These are phyloP conservation scores for Plasmopara halstedii DNA, from an alignment of 352 stramenopile species.

Conservation along the genomic window DNA sequence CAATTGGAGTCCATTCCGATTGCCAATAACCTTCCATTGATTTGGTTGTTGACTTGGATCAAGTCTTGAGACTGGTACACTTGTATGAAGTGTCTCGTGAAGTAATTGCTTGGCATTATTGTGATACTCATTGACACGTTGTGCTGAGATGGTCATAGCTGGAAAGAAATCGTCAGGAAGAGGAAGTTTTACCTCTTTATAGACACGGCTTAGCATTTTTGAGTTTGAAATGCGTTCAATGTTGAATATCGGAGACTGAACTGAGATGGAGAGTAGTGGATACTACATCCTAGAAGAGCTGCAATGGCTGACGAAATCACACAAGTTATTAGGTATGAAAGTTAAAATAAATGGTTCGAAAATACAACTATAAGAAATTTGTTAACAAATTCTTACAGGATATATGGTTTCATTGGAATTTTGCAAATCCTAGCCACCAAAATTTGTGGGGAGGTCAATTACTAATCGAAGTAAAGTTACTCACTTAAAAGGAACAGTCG, in stretches of 20 bases:
- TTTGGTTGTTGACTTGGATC: constrained; percentile 44
- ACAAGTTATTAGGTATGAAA: too few relatives aligned
- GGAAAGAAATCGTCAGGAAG: constrained; percentile 67
- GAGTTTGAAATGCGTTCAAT: neutral
- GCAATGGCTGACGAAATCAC: too few relatives aligned
- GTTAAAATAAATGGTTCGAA: too few relatives aligned
- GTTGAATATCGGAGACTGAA: constrained; percentile 16
- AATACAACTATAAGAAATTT: too few relatives aligned
- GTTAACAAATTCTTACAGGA: too few relatives aligned
- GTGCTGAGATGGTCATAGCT: constrained; percentile 25
- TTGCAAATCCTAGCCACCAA: too few relatives aligned
- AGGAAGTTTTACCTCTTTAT: constrained; percentile 58
- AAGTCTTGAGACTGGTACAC: constrained; percentile 37
- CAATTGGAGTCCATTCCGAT: constrained; percentile 41
- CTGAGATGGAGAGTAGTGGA: too few relatives aligned
- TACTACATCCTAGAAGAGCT: too few relatives aligned
- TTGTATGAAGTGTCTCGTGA: constrained; percentile 30
- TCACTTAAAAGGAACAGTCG: too few relatives aligned
- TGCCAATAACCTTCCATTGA: constrained; percentile 53
- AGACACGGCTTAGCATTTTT: constrained; percentile 42
- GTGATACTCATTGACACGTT: constrained; percentile 30
- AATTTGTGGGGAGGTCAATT: too few relatives aligned
- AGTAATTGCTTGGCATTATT: constrained; percentile 27
- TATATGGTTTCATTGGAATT: too few relatives aligned
- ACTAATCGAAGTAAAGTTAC: too few relatives aligned